Base-by-base conservation (phyloP, 225 moss, liverwort and hornwort species). In the Lunularia cruciata region DNA sequence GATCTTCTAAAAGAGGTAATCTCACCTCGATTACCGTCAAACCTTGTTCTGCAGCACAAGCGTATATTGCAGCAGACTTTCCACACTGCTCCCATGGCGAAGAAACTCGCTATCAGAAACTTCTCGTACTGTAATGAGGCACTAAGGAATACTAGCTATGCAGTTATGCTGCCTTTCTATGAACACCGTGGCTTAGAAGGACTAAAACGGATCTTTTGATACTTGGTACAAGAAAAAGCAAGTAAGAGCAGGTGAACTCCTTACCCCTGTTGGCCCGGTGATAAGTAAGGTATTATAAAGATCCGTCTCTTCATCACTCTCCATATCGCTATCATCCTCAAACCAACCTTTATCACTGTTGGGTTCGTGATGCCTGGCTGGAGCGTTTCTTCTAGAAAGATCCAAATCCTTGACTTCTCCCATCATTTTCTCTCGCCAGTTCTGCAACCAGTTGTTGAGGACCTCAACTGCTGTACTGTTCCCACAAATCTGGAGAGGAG, bases 41-140 rank as follows among this genome's bases (percentile, higher is more conserved):
- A 23, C 86, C 87, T 13, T 87, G 85, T 66, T 95, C 92, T 61
- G 57, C 81, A 27, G 92, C 90, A 78, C 90, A 92, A 63, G 92
- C 92, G 83, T 92, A 95, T 59, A 95, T 76, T 60, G 95, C 90
- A 70, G 92, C 90, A 76, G 92, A 87, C 64, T 95, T 95, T 56
- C 95, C 92, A 71, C 88, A 91, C 94, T 94, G 78, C 77, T 81
- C 46, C 14, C 63, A 27, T 14, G 8, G 42, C 25, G 61, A 20
- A 11, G 2, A 1, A 9, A 23, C 6, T 14, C 18, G 30, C 2
- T 31, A 56, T 56, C 4, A 56, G 31, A 31, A 8, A 5, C 34
- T 15, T 57, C 31, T 16, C 7, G 7, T 31, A 57, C 14, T 6
- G 34, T 3, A 57, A 57, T 19, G 3, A 32, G 15, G 34, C 2